Base-by-base conservation (phyloP, 208 protist genomes). In the Novymonas esmeraldas region DNA sequence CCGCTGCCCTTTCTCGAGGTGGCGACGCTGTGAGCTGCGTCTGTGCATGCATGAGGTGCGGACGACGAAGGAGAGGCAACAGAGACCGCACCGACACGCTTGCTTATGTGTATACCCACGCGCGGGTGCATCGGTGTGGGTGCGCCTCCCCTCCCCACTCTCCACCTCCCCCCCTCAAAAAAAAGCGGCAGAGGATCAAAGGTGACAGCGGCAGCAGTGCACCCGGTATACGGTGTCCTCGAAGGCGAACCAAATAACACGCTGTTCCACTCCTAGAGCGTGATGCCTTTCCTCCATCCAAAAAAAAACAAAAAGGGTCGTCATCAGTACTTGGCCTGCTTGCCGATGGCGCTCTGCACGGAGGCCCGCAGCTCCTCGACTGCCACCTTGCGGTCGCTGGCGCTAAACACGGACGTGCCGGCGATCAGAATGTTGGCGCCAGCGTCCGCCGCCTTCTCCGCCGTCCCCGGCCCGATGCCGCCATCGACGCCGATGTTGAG, bases 401-500 rank as follows among this genome's bases (percentile, higher is more conserved):
- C 87, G 49, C 78, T 73, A 81, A 99, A 99, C 18, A 99, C 79
- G 24, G 87, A 89, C 22, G 95, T 98, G 20, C 99, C 99, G 1
- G 98, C 97, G n/a, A 99, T 98, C 70, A 99, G 96, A 18, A 98
- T 89, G 70, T 99, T 99, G 18, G 98, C 98, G 14, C 99, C 99
- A 3, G 98, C 98, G 52, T 89, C 55, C 0, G 98, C 94, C 0
- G 96, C 97, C 6, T 68, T 60, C 13, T 96, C 82, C 39, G 99
- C 97, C 28, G 98, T 99, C 63, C 89, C 58, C 54, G 79, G 81
- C 41, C 88, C 84, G 11, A 99, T 55, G 11, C 99, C 99, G 48
- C 99, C 99, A 76, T 99, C 99, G 11, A 99, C 98, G 77, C 99
- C 86, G 72, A 99, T 99, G 75, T 99, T 88, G 3, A 99, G 62